These are phyloP conservation scores for Sphaerostilbella broomeana DNA, from an alignment of 2,329 filamentous ascomycete species.

Conservation along the genomic window DNA sequence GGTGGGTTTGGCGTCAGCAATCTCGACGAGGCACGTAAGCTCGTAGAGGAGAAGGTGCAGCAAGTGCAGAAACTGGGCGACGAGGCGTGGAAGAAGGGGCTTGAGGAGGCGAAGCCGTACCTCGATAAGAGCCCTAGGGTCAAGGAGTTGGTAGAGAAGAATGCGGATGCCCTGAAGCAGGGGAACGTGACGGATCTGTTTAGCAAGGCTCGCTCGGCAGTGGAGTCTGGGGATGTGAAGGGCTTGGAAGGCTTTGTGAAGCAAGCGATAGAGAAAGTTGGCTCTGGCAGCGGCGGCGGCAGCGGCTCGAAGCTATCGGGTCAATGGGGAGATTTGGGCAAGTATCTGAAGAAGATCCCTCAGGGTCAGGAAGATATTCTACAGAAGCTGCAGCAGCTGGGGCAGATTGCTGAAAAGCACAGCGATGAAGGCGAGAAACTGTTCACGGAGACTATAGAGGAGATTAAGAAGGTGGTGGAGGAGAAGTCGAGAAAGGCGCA, in stretches of 20 bases:
- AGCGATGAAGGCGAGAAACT: slow-evolving; percentile 63
- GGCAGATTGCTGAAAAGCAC: slow-evolving; percentile 60
- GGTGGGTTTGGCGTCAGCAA: slow-evolving; percentile 50
- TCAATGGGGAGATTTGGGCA: slow-evolving; percentile 48
- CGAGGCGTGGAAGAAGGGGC: slow-evolving; percentile 63
- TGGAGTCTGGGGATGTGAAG: slow-evolving; percentile 53
- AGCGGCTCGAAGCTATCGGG: no score
- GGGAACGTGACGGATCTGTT: slow-evolving; percentile 61
- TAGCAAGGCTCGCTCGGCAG: slow-evolving; percentile 53
- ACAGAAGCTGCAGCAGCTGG: slow-evolving; percentile 58
- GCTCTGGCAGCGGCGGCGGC: slow-evolving; percentile 39
- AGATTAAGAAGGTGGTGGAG: slow-evolving; percentile 58
- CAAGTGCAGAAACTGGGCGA: slow-evolving; percentile 62
- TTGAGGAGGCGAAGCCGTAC: slow-evolving; percentile 64
- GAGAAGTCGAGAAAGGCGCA: slow-evolving; percentile 51
- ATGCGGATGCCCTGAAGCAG: slow-evolving; percentile 59
- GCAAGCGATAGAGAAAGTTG: slow-evolving; percentile 29
- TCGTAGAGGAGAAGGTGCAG: slow-evolving; percentile 64
- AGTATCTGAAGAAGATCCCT: slow-evolving; percentile 61
- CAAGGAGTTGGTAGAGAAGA: slow-evolving; percentile 66
- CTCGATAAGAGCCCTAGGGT: slow-evolving; percentile 72
- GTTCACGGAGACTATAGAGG: slow-evolving; percentile 60
- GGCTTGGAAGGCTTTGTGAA: slow-evolving; percentile 32
- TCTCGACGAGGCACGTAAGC: slow-evolving; percentile 49
- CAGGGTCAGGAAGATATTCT: slow-evolving; percentile 58